phyloP scores from a whole-genome alignment of 139 green algal species.

The Chlamydomonas eustigma region DNA sequence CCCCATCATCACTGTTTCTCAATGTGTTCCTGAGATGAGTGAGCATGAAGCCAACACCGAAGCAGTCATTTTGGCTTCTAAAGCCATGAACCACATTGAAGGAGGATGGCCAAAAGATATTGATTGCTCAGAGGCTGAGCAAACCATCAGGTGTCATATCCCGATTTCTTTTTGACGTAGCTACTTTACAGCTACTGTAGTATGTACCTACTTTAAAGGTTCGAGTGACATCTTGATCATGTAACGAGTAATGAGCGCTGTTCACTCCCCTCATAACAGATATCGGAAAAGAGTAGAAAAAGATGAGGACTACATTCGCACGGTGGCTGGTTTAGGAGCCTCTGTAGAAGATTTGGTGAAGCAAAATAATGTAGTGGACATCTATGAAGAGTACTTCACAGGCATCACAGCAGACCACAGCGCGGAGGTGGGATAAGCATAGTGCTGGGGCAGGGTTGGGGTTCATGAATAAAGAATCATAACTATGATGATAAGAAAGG shows the following conservation, averaged over 20 bases:
- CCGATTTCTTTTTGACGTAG: too few relatives aligned
- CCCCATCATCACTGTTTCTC: constrained; percentile 60
- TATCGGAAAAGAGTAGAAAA: constrained; percentile 88
- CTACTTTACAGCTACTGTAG: too few relatives aligned
- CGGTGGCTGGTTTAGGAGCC: constrained; percentile 58
- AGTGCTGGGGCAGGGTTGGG: too few relatives aligned
- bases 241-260: too few relatives aligned
- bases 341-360: constrained; percentile 78
- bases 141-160: constrained; percentile 66
- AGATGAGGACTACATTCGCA: constrained; percentile 92
- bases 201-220: too few relatives aligned
- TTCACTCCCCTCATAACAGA: too few relatives aligned
- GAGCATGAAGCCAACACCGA: constrained; percentile 88
- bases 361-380: constrained; percentile 94
- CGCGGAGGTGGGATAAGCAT: constrained; percentile 41
- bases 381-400: constrained; percentile 93
- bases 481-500: too few relatives aligned
- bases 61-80: constrained; percentile 60
- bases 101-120: constrained; percentile 94
- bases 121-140: constrained; percentile 82
- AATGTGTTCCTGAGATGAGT: constrained; percentile 74
- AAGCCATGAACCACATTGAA: constrained; percentile 81
- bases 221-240: too few relatives aligned
- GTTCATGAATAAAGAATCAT: too few relatives aligned
- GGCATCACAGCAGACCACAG: constrained; percentile 40